phyloP scores from a whole-genome alignment of 371 early-diverging fungal species.

The Circinella minor region DNA sequence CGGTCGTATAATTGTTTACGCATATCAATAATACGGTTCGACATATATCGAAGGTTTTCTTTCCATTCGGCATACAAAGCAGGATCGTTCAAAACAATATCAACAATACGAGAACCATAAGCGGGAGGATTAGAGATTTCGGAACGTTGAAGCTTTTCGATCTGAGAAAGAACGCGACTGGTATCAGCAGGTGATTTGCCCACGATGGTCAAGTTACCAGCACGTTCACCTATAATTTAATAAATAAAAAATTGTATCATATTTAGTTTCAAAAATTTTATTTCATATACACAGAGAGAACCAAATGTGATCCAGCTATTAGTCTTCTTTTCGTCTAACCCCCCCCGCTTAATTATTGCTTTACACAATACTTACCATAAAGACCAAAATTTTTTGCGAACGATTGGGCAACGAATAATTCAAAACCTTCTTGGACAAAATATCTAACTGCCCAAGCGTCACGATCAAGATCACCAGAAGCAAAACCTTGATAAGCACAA shows the following conservation, averaged over 20 bases:
- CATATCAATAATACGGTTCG: slow-evolving; percentile 88
- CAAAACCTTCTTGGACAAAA: slow-evolving; percentile 91
- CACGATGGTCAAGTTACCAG: slow-evolving; percentile 87
- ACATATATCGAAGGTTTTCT: slow-evolving; percentile 81
- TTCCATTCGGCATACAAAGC: slow-evolving; percentile 85
- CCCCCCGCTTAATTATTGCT: neutral
- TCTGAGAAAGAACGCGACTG: slow-evolving; percentile 72
- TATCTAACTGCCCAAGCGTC: slow-evolving; percentile 93
- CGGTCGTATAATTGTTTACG: slow-evolving; percentile 71
- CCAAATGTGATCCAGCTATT: too few relatives aligned
- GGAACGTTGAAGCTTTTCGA: slow-evolving; percentile 84
- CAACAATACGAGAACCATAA: slow-evolving; percentile 90
- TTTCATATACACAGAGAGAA: neutral
- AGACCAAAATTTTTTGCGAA: slow-evolving; percentile 98
- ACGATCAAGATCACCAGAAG: slow-evolving; percentile 87
- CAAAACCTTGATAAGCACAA: slow-evolving; percentile 98
- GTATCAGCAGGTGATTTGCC: slow-evolving; percentile 54
- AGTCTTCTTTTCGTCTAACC: too few relatives aligned
- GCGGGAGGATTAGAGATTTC: slow-evolving; percentile 91
- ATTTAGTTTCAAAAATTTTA: too few relatives aligned
- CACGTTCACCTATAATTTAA: slow-evolving; percentile 74
- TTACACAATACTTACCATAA: slow-evolving; percentile 66
- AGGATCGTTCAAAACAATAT: slow-evolving; percentile 80
- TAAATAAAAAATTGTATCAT: neutral
- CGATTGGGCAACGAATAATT: slow-evolving; percentile 88